Evolutionary conservation across 2,329 filamentous ascomycete genomes (phyloP), one percentile per base, ranked within the genome.

Genomic region (Hymenoscyphus fructigenus): DNA sequence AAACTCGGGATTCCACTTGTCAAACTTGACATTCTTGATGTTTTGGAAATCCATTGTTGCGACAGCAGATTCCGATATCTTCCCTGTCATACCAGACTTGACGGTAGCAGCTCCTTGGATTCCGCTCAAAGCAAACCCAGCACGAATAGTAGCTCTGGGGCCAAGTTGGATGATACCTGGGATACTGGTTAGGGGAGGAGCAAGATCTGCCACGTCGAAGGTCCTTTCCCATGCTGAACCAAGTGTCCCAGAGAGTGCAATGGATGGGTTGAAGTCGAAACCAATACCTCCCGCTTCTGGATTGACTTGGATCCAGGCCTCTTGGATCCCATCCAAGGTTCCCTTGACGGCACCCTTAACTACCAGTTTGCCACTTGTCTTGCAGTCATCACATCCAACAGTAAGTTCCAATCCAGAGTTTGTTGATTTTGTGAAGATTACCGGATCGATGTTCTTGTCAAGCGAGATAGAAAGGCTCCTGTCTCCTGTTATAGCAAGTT

Each of bases 321-420:
- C 55, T 9, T 29, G 41, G n/a, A 34, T 53, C 3, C 28, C 28
- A 17, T 59, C 14, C 20, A 59, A 20, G 3, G 12, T 23, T 17
- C 59, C 44, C 28, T 28, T 47, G 17, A 62, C 5, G 12, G 56
- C 47, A 28, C 63, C 63, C 26, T 57, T 47, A 34, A 65, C 14
- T 12, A n/a, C 14, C 2, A 65, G 44, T 34, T 34, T 41, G 57
- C 64, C 64, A 10, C 32, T 60, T 9, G 57, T 62, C 2, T 61
- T 50, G 29, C 64, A 65, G 17, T 55, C 29, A 15, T 62, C 59
- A 56, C 64, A 65, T n/a, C 56, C 64, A 17, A 65, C 34, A 15
- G 28, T 55, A 41, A 65, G 50, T 5, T 41, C 20, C 4, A 65
- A 15, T 3, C 60, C 64, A 2, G 9, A 34, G 5, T 15, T 17